A percentile compares a stretch with the other conserved stretches of the same genome.
phyloP scores from a whole-genome alignment of 2,329 filamentous ascomycete genomes.

The Fusarium haematococcum region DNA sequence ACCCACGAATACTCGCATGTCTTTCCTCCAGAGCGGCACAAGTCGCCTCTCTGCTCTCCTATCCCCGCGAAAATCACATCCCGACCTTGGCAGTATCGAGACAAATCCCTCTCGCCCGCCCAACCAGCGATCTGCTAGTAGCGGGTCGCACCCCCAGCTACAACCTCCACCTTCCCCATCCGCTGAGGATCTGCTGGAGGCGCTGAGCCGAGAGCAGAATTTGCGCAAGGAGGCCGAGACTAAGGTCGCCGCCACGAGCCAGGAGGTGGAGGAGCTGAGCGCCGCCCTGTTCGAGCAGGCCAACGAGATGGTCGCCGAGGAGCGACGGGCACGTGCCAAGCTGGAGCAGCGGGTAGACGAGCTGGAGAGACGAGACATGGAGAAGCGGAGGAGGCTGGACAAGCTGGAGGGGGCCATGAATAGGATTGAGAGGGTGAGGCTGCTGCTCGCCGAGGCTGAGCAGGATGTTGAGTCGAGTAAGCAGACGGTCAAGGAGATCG shows the following conservation, averaged over 20 bases:
- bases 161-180: conserved; percentile 43
- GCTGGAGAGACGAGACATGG: conserved; percentile 76
- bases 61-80: conserved; percentile 60
- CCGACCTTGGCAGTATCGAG: conserved; percentile 40
- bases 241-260: conserved; percentile 71
- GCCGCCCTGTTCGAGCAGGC: conserved; percentile 83
- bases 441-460: conserved; percentile 61
- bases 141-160: conserved; percentile 27
- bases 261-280: conserved; percentile 83
- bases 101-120: conserved; percentile 26
- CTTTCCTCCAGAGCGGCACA: conserved; percentile 60
- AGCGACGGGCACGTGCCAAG: conserved; percentile 76
- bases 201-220: conserved; percentile 74
- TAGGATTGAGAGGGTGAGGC: conserved; percentile 77
- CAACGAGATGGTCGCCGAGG: conserved; percentile 87
- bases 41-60: conserved; percentile 60
- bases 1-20: conserved; percentile 50
- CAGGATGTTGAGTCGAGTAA: conserved; percentile 37
- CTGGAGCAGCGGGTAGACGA: conserved; percentile 77
- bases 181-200: conserved; percentile 67
- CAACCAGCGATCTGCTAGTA: conserved; percentile 32
- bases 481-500: conserved; percentile 30
- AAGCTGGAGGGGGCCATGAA: conserved; percentile 77
- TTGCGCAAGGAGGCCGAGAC: conserved; percentile 77
- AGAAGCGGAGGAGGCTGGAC: conserved; percentile 77